Evolutionary conservation across 225 moss, liverwort and hornwort genomes (phyloP), one percentile per base, ranked within the genome.

Genomic region (Pleurozium schreberi): DNA sequence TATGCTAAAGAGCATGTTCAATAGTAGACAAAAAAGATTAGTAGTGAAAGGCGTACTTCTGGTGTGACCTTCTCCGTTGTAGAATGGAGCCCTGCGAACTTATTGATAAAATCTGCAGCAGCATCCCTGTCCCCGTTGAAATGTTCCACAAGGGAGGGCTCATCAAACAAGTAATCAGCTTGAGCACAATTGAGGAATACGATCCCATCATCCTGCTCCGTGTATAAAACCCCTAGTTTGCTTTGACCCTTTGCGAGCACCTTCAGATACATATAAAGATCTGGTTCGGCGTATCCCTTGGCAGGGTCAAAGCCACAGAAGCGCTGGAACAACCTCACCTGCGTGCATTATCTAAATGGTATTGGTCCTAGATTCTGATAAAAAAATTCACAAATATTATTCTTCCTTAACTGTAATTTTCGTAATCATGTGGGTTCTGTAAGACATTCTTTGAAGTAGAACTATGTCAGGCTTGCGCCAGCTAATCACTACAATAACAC

Each of bases 131-230:
- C 89, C 88, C 95, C 97, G 55, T 91, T 76, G 78, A 97, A 92
- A 87, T 96, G 96, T 23, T 90, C 88, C 43, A 97, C 92, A 63
- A 98, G 95, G 91, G 31, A 91, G 36, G 96, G 96, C 87, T 98
- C 98, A 65, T 97, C 95, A 67, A 95, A 89, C 86, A 98, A 77
- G 83, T 89, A 80, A 81, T 98, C 96, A 55, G 90, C 92, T 93
- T 95, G 97, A 87, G 93, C 94, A 81, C 96, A 98, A 91, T 98
- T 98, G 57, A 98, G 93, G 84, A 90, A 98, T 89, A 94, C 90
- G 87, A 96, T 95, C 25, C 98, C 98, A 90, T 98, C 98, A 79
- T 98, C 98, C 75, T 93, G 96, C 90, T 97, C 98, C n/a, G 95
- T 86, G 90, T 96, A 97, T 59, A 98, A 88, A 86, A 97, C 92